Percentiles rank a stretch among this genome's conserved stretches.
Evolutionary conservation across 2,329 filamentous ascomycete genomes (phyloP).

Genomic region (Magnaporthiopsis incrustans): DNA sequence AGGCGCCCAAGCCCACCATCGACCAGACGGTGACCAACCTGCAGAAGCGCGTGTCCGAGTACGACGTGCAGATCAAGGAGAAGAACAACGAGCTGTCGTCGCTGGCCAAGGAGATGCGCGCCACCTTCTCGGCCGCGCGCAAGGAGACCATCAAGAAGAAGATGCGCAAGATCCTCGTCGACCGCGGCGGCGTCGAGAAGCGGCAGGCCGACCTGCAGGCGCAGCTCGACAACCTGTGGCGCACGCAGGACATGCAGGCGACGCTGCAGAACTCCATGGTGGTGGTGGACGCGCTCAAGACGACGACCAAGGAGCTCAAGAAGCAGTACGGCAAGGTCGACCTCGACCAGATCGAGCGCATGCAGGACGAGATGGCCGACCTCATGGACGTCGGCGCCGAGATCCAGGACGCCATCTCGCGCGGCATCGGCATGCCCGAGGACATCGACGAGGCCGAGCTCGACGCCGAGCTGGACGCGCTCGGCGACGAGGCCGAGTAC

Average conservation of each 20-base stretch:
- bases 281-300: constrained; percentile 95
- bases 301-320: constrained; percentile 83
- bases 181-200: constrained; percentile 86
- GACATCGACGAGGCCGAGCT: constrained; percentile 95
- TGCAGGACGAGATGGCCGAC: constrained; percentile 99
- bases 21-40: constrained; percentile 76
- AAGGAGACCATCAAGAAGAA: constrained; percentile 65
- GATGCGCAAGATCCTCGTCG: constrained; percentile 86
- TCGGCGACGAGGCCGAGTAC: constrained; percentile 89
- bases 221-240: constrained; percentile 99
- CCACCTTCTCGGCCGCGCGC: constrained; percentile 24
- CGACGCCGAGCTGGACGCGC: constrained; percentile 89
- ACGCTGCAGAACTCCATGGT: constrained; percentile 98
- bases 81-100: constrained; percentile 83
- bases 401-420: constrained; percentile 87
- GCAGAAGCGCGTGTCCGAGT: constrained; percentile 72
- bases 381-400: constrained; percentile 96
- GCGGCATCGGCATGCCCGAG: constrained; percentile 91
- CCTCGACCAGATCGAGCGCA: constrained; percentile 90
- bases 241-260: constrained; percentile 96
- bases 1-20: constrained; percentile 83
- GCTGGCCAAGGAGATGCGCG: constrained; percentile 76
- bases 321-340: constrained; percentile 97
- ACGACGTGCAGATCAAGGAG: constrained; percentile 91
- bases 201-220: constrained; percentile 90